These are phyloP conservation scores for Eimeria falciformis DNA, from an alignment of 169 alveolate species.

Conservation along the genomic window DNA sequence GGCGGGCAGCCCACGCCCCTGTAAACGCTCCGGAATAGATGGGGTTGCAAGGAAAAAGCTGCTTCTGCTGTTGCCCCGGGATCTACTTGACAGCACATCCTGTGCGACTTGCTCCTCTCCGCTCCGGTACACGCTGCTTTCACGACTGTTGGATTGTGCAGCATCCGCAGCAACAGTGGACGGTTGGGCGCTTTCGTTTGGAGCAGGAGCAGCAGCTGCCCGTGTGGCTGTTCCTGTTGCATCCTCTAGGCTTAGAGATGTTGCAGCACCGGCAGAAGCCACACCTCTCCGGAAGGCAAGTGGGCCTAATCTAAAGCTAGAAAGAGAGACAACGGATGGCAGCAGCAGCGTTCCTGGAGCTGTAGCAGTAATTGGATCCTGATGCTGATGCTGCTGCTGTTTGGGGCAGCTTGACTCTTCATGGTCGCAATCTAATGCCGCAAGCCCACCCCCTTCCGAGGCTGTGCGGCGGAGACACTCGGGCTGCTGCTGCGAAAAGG, in stretches of 20 bases:
- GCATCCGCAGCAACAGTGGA: conserved; percentile 1
- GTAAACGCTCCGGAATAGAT: too few relatives aligned
- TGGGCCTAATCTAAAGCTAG: conserved; percentile 51
- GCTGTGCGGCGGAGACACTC: conserved; percentile 63
- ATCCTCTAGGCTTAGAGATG: not conserved
- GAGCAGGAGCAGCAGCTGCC: conserved; percentile 1
- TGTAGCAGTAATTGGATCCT: conserved; percentile 44
- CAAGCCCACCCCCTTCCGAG: conserved; percentile 59
- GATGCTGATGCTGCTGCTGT: conserved; percentile 29
- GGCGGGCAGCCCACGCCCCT: too few relatives aligned
- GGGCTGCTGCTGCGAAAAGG: conserved; percentile 1
- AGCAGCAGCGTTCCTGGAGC: conserved; percentile 64
- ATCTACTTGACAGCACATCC: too few relatives aligned
- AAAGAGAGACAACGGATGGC: conserved; percentile 64
- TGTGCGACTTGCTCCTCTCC: too few relatives aligned
- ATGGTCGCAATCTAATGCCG: conserved; percentile 23
- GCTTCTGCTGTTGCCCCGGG: too few relatives aligned
- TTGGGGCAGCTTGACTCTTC: not conserved
- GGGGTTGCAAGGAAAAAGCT: too few relatives aligned
- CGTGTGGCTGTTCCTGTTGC: conserved; percentile 20
- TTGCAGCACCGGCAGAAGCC: conserved; percentile 16
- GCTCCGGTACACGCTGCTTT: not conserved
- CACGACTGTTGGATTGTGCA: not conserved
- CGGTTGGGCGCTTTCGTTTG: conserved; percentile 14
- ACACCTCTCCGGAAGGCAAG: conserved; percentile 29